Evolutionary conservation across 2,329 filamentous ascomycete genomes (phyloP), one percentile per base, ranked within the genome.

Genomic region (Aspergillus sojae): DNA sequence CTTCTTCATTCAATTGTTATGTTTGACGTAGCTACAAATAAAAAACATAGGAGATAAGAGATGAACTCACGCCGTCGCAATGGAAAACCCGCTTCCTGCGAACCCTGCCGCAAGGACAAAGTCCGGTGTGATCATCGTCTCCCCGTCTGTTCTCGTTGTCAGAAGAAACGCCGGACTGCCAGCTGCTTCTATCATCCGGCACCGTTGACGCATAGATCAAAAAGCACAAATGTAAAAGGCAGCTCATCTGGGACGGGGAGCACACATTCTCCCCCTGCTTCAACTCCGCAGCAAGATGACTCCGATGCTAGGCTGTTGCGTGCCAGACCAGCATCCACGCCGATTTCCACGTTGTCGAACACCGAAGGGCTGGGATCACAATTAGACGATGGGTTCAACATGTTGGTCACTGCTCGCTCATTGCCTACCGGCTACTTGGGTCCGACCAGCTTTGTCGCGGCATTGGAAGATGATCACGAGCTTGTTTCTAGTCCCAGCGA

Each of bases 101-200:
- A 76, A 68, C 74, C 72, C 23, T 75, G 72, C 52, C 72, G 74
- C 10, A 71, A 68, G 54, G 68, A 72, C 46, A 75, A 77, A 64
- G 73, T 75, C 46, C 70, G 72, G 30, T 76, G 74, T 43, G 74
- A 77, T 54, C 74, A 76, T 68, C 61, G 60, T 10, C 28, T 64
- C 21, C 71, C 74, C 5, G 63, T 71, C 16, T 76, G 74, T 54
- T 64, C 66, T 34, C 72, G 74, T 32, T 77, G 74, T 53, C 65
- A 68, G 46, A 65, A 64, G 36, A 72, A 73, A 19, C 68, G 69
- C 2, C 62, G 61, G 16, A 55, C 67, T 2, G 50, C 28, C 4
- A 62, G 65, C n/a, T 76, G 73, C 55, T 72, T 74, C 56, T 75
- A 76, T 57, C 74, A 76, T 62, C 71, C 74, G n/a, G 72, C 73